Base-by-base conservation (phyloP, 352 stramenopile species). In the Pseudoperonospora humuli region DNA sequence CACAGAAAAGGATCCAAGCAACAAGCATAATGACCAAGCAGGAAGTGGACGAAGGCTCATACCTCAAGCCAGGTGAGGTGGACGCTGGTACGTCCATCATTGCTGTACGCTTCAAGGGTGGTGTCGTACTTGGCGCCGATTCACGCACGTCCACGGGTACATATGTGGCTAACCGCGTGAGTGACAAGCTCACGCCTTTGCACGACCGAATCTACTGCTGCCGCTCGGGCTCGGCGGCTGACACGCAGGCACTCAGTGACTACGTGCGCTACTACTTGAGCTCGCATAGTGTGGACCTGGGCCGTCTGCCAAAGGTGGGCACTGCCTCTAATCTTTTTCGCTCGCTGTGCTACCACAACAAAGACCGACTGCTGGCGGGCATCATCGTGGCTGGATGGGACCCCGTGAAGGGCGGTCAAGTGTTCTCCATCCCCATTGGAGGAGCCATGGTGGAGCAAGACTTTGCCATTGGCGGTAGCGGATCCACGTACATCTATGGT, bases 371-470 rank as follows among this genome's bases (percentile, higher is more conserved):
- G 57, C 74, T 93, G 39, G 89, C 87, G 0, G 95, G 95, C 32
- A 97, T 99, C 52, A 99, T 99, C 68, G 88, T 98, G 29, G 96
- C 91, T 9, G 96, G 96, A 15, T 99, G 92, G 86, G 96, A 99
- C 77, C 74, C 84, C 0, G 88, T 98, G 25, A 89, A 97, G 51
- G 94, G 94, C 43, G 95, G 95, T 11, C 77, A 93, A 47, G 95
- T 99, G 26, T 98, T 97, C 66, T 96, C 86, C 20, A 94, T 98
- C 54, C 90, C 94, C 10, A 88, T 98, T 48, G 95, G 96, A 32
- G 96, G 96, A 45, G 84, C 93, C 9, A 94, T 97, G 65, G 86
- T 99, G 46, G 90, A 98, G 69, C 93, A 98, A 70, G 81, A 96
- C 36, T 98, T 97, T 65, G 92, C 96, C 11, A 95, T 98, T 40